A percentile compares a stretch with the other conserved stretches of the same genome.
These are phyloP conservation scores for Ashbya aceris DNA, from an alignment of 1,139 yeast genomes.

Conservation along the genomic window DNA sequence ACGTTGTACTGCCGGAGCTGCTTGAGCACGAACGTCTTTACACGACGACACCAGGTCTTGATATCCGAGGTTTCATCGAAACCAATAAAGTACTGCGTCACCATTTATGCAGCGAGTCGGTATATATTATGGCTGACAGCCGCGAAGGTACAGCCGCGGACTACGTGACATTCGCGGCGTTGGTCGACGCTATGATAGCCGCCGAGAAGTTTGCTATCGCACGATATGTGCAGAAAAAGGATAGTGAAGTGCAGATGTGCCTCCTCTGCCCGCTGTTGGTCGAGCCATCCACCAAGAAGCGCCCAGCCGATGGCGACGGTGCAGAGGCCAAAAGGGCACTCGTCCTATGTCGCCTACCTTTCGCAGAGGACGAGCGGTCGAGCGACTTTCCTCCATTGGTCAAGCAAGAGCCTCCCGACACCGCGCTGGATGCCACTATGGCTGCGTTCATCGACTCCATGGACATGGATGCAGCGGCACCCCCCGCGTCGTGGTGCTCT, in stretches of 20 bases:
- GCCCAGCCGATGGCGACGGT: slow-evolving; percentile 12
- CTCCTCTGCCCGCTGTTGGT: slow-evolving; percentile 44
- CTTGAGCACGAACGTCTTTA: slow-evolving; percentile 39
- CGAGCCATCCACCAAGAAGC: slow-evolving; percentile 9
- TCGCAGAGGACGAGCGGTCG: slow-evolving; percentile 64
- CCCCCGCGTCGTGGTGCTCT: slow-evolving; percentile 8
- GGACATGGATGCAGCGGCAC: slow-evolving; percentile 14
- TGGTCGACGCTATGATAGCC: slow-evolving; percentile 47
- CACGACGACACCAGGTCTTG: slow-evolving; percentile 42
- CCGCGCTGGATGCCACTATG: slow-evolving; percentile 19
- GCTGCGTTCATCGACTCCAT: slow-evolving; percentile 19
- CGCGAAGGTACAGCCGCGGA: slow-evolving; percentile 34
- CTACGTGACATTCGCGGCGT: slow-evolving; percentile 39
- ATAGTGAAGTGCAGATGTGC: slow-evolving; percentile 47
- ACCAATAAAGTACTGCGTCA: slow-evolving; percentile 44
- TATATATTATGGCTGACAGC: slow-evolving; percentile 42
- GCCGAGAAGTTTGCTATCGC: slow-evolving; percentile 47
- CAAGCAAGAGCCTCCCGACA: slow-evolving; percentile 26
- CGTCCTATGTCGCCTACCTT: slow-evolving; percentile 50
- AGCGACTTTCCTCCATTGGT: slow-evolving; percentile 49
- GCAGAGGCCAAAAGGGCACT: slow-evolving; percentile 22
- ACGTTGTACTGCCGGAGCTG: slow-evolving; percentile 41
- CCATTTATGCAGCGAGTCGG: slow-evolving; percentile 50
- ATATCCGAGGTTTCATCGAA: slow-evolving; percentile 54
- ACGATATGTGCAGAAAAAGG: slow-evolving; percentile 45